Evolutionary conservation across 495 filamentous ascomycete species (phyloP).

Genomic region (Parathielavia hyrcaniae): DNA sequence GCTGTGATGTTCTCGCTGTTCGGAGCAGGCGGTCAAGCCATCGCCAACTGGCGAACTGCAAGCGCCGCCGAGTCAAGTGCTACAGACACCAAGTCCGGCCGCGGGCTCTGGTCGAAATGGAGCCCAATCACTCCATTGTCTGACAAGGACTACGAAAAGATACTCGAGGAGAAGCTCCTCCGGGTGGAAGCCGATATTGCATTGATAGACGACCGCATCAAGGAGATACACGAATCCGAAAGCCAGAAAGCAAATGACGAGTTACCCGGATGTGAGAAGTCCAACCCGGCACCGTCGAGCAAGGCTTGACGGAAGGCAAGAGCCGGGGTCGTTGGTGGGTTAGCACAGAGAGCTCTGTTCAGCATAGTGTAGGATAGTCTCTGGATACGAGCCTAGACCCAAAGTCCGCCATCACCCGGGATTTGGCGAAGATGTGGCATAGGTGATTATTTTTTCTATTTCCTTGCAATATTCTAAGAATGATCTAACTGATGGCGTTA

Average conservation of each 20-base stretch:
- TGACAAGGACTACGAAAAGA: conserved; percentile 70
- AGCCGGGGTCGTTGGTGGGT: neutral
- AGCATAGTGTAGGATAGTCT: conserved; percentile 5
- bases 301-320: neutral
- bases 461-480: neutral
- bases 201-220: conserved; percentile 77
- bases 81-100: conserved; percentile 1
- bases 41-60: conserved; percentile 19
- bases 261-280: neutral
- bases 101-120: conserved; percentile 58
- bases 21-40: conserved; percentile 35
- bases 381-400: neutral
- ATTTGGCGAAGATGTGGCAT: neutral
- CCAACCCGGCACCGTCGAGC: neutral
- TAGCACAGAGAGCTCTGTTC: neutral
- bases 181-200: conserved; percentile 79
- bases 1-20: conserved; percentile 33
- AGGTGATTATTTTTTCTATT: conserved; percentile 1
- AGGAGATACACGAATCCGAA: conserved; percentile 40
- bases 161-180: conserved; percentile 71
- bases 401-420: neutral
- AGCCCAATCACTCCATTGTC: conserved; percentile 71
- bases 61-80: neutral
- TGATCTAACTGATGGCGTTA: neutral
- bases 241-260: neutral